Conservation (phyloP, 495 filamentous ascomycete species). For the Penicillium bovifimosum region DNA sequence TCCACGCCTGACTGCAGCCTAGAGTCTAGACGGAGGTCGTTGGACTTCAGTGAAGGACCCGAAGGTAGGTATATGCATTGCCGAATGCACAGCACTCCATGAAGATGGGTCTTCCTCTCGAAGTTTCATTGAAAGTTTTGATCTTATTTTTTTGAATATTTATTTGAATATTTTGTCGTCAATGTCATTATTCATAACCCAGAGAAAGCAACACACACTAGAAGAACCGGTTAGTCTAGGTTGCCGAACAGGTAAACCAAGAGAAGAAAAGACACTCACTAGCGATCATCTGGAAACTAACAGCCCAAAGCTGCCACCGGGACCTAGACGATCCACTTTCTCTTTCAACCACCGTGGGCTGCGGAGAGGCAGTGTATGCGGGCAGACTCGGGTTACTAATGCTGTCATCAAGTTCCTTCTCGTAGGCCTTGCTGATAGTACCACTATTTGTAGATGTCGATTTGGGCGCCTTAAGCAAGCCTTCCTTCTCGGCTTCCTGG, state of each 20-base stretch:
- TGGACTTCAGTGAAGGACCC: too few species aligned
- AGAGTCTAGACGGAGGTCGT: too few species aligned
- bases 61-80: too few species aligned
- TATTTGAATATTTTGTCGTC: not conserved
- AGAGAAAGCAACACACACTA: not conserved
- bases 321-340: not conserved
- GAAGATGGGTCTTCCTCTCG: too few species aligned
- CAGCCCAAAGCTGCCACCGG: not conserved
- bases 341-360: not conserved
- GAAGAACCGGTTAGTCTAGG: not conserved
- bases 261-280: not conserved
- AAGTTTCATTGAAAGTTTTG: not conserved
- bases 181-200: not conserved
- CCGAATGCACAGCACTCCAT: too few species aligned
- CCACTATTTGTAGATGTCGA: not conserved
- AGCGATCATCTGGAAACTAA: not conserved
- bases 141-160: not conserved
- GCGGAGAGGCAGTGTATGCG: not conserved
- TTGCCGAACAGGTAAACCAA: not conserved
- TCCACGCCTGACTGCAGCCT: too few species aligned
- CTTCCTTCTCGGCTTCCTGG: constrained; percentile 20
- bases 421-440: not conserved
- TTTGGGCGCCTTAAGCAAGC: constrained; percentile 3
- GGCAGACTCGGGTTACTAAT: not conserved
- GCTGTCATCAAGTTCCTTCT: not conserved